phyloP scores from a whole-genome alignment of 2,329 filamentous ascomycete genomes.

The Trichoderma afroharzianum region DNA sequence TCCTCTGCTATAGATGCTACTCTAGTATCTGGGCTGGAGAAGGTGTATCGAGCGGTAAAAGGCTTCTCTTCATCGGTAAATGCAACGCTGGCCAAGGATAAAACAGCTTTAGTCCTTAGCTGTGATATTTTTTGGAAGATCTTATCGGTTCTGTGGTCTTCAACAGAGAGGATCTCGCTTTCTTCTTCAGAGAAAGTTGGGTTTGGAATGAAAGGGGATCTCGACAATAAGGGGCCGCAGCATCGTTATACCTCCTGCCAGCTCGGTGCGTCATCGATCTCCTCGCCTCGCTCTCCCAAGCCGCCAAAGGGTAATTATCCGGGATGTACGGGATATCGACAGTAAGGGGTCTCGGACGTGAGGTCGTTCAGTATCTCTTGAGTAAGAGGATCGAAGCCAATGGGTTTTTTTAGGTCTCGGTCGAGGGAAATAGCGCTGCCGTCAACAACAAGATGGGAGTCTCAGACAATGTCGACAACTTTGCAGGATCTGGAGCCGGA shows the following conservation, averaged over 20 bases:
- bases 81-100: conserved; percentile 76
- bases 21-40: conserved; percentile 75
- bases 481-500: not conserved
- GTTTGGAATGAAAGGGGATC: conserved; percentile 23
- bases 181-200: conserved; percentile 32
- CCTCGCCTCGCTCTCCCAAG: no score
- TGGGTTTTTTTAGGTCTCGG: conserved; percentile 34
- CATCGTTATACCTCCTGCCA: not conserved
- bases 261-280: not conserved
- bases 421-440: not conserved
- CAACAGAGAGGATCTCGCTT: conserved; percentile 29
- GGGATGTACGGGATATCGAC: not conserved
- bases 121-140: conserved; percentile 36
- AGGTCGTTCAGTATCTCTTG: conserved; percentile 23
- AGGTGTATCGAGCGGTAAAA: conserved; percentile 76
- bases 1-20: conserved; percentile 83
- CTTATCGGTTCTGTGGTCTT: conserved; percentile 61
- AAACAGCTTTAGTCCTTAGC: conserved; percentile 57
- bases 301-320: no score
- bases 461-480: conserved; percentile 11
- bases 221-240: not conserved
- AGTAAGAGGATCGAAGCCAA: conserved; percentile 32
- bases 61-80: conserved; percentile 83
- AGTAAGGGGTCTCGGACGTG: not conserved
- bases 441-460: conserved; percentile 6